Base-by-base conservation (phyloP, 2,329 filamentous ascomycete species). In the Ophiostoma sp. region DNA sequence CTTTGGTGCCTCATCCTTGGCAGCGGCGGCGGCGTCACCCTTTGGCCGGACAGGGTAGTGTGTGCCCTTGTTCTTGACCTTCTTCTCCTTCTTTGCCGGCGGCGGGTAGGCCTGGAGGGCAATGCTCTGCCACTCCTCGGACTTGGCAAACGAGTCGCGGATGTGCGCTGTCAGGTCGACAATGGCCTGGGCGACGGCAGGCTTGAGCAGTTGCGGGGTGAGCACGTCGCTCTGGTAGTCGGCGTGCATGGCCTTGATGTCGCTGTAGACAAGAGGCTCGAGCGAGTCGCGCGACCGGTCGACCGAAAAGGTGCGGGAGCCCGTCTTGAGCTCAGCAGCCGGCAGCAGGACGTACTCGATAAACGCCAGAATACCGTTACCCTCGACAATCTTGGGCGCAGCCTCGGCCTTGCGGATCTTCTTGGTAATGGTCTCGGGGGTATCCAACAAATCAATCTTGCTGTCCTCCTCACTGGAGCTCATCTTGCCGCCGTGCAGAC, bases 381-480 rank as follows among this genome's bases (percentile, higher is more conserved):
- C 92, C 78, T 97, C 93, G 4, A 93, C 87, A 33, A 92, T 86
- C 79, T 90, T 90, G 42, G 94, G 94, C 19, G 89, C 88, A 28
- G 92, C 93, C 75, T 92, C 89, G 0, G 95, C 94, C 82, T 98
- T 98, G 80, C 91, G 91, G 71, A 97, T 86, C 86, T 97, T 97
- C 85, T 92, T 94, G 77, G 87, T 85, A 17, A 98, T 92, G 1
- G 84, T 83, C 0, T 97, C 93, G 0, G 92, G 85, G 0, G 88
- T 77, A 79, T 98, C 96, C 22, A 98, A 88, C n/a, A 98, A 87
- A 80, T 98, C 96, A 77, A 98, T 97, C 84, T 98, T 98, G 79
- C 90, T 93, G 82, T 95, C 91, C 74, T 89, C 83, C 74, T 91
- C 89, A 78, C 89, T 92, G n/a, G 91, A 88, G 79, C 89, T 91